Base-by-base conservation (phyloP, 2,329 filamentous ascomycete species). In the Arthrobotrys musiformis region DNA sequence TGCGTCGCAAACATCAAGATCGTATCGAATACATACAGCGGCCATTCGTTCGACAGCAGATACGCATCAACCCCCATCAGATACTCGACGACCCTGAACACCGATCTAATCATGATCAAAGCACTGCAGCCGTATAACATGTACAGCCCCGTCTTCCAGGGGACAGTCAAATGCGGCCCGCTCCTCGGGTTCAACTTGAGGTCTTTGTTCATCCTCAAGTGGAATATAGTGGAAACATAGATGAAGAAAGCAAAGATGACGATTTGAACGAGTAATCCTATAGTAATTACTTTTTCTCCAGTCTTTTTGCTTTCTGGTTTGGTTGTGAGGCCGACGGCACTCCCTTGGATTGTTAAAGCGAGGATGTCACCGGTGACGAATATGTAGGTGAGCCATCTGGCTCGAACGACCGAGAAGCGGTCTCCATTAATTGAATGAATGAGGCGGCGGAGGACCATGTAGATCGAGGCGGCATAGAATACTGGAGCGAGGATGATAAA, bases 191-290 rank as follows among this genome's bases (percentile, higher is more conserved):
- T 56, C 4, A 42, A 46, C 5, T 9, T 28, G 7, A 73, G 37
- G 11, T 22, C 50, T 26, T 26, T 73, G 26, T 44, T 60, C 50
- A 73, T 50, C 37, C 61, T 37, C 1, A 9, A 5, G 78, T 90
- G 86, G 81, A 89, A 89, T 0, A 86, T 74, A 1, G 84, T 78
- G 0, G 86, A 84, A 0, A 85, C 85, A 2, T 85, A 68, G 30
- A 87, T 81, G 80, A 90, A 91, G 46, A 90, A 82, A 15, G 84
- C 85, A 77, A 91, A 90, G 64, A 87, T 85, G 40, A 88, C 28
- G 19, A 90, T 84, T 79, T 91, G 89, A 13, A 90, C 81, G 28
- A 87, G 81, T 1, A 91, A 82, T 0, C 89, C 89, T 0, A 79
- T 86, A 5, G 90, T 82, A 15, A 90, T 86, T 54, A 90, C 83